Base-by-base conservation (phyloP, 148 eudicot genomes). In the Rhododendron ferrugineum region DNA sequence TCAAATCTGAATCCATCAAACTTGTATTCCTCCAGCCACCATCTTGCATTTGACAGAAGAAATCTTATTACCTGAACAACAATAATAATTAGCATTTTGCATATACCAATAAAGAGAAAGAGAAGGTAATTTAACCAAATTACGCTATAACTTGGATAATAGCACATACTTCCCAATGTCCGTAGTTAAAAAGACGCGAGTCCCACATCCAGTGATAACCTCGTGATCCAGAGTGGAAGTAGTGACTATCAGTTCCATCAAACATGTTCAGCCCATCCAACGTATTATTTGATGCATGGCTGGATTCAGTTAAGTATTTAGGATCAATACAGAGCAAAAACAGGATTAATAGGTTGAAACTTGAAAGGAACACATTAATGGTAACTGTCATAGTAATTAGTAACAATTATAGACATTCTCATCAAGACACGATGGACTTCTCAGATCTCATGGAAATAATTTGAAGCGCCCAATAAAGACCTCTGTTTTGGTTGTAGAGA, bases 171-270 rank as follows among this genome's bases (percentile, higher is more conserved):
- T 97, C 99, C 99, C 99, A 97, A 60, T 91, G 92, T 86, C 96
- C 98, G 82, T 94, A 97, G 85, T 95, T 97, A 84, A 95, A 97
- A 85, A 97, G 96, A 80, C 99, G 95, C 80, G 98, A 95, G 88
- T 97, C 99, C 99, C 99, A 97, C 98, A 97, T 94, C 98, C 98
- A 95, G 83, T 97, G 99, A 87, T 97, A 92, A 83, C 99, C 99
- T 30, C 95, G 93, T 47, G 95, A 15, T 80, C 99, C 99, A 86
- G 99, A 92, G 91, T 97, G 99, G 86, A 97, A 97, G 89, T 97
- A 97, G 89, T 95, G 95, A 87, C 94, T 89, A 90, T 97, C 98
- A 58, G 98, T 95, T 83, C 98, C 99, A 85, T 97, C 98, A 90
- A 97, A 95, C 98, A 94, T 94, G 92, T 97, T 95, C 83, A 97